Evolutionary conservation across 805 yeast species (phyloP).

Genomic region (Monosporozyma solicola): DNA sequence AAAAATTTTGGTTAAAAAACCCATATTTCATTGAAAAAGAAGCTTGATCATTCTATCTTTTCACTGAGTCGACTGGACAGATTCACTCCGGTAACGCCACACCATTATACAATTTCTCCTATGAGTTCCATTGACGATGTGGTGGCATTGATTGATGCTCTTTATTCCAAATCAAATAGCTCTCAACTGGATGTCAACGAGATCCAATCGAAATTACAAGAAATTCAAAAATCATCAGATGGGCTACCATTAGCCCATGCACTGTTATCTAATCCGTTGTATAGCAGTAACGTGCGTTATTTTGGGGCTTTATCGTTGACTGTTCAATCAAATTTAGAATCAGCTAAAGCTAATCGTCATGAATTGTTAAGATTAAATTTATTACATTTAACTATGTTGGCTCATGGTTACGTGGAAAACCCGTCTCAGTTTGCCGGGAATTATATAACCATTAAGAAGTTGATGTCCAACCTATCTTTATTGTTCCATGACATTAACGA

Average conservation of each 20-base stretch:
- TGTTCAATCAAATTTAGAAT: conserved; percentile 17
- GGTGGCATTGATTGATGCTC: conserved; percentile 18
- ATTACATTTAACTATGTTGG: conserved; percentile 14
- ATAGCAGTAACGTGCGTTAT: conserved; percentile 24
- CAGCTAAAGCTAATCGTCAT: neutral
- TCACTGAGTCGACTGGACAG: neutral
- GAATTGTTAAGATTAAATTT: conserved; percentile 20
- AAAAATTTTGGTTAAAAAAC: neutral
- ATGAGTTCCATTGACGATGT: conserved; percentile 14
- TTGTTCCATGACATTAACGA: conserved; percentile 25
- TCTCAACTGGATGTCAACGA: conserved; percentile 13
- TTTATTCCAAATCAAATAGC: conserved; percentile 4
- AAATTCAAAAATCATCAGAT: conserved; percentile 23
- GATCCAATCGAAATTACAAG: conserved; percentile 25
- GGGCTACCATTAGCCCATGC: conserved; percentile 25
- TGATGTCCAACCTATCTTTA: conserved; percentile 29
- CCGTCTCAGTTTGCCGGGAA: conserved; percentile 7
- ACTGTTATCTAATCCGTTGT: conserved; percentile 12
- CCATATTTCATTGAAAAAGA: neutral
- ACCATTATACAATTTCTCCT: neutral
- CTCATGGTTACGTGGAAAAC: conserved; percentile 11
- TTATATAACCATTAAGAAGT: conserved; percentile 22
- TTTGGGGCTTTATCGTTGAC: conserved; percentile 31
- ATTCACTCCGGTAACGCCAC: neutral
- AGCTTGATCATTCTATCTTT: neutral